A percentile compares a stretch with the other conserved stretches of the same genome.
Conservation (phyloP, 192 early-diverging fungal genomes). For the Coemansia sp. region DNA sequence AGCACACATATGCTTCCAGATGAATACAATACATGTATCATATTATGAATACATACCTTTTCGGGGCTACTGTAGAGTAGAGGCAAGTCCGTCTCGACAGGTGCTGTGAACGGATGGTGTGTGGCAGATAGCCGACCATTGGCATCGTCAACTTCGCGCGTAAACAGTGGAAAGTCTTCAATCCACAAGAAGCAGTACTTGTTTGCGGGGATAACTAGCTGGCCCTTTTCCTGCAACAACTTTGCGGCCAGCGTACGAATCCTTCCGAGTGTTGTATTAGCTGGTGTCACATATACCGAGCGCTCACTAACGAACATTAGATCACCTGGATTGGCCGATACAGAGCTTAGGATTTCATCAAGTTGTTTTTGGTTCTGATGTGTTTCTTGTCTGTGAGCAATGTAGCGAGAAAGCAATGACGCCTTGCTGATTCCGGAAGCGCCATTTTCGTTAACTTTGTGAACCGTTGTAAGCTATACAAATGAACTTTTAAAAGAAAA, state of each 20-base stretch:
- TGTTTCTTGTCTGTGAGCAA: background rate
- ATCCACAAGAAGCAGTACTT: conserved; percentile 80
- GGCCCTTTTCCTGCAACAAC: conserved; percentile 52
- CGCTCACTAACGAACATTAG: conserved; percentile 47
- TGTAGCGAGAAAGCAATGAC: conserved; percentile 38
- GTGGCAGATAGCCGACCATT: conserved; percentile 59
- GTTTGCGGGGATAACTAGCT: conserved; percentile 47
- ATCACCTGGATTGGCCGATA: conserved; percentile 32
- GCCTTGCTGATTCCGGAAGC: conserved; percentile 25
- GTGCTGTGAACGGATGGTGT: conserved; percentile 93
- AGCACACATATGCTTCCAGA: background rate
- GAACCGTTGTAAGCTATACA: conserved; percentile 35
- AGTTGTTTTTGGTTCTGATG: background rate
- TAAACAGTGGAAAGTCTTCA: conserved; percentile 87
- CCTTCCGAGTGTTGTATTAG: conserved; percentile 61
- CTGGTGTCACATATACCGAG: conserved; percentile 32
- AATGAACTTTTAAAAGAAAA: background rate
- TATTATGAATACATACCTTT: conserved; percentile 34
- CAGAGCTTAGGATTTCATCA: background rate
- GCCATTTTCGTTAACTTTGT: conserved; percentile 29
- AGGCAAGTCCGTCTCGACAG: conserved; percentile 63
- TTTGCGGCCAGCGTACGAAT: conserved; percentile 56
- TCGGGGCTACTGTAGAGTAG: conserved; percentile 61
- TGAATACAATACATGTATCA: too few species aligned
- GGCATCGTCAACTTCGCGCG: conserved; percentile 58